Base-by-base conservation (phyloP, 129 eudicot species). In the Artemisia annua region DNA sequence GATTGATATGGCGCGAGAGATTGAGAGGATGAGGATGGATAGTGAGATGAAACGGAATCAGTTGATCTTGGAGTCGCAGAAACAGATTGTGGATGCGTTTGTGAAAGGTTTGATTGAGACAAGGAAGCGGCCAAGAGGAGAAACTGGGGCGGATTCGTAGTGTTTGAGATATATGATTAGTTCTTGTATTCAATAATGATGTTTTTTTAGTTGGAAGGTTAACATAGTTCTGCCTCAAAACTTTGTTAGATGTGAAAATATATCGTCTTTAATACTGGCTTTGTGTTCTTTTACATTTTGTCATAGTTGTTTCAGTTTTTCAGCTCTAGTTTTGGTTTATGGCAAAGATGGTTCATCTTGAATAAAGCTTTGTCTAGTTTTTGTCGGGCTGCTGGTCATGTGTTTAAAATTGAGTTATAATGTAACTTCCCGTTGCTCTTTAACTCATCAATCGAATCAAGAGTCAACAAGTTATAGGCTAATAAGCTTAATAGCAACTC, bases 21-120 rank as follows among this genome's bases (percentile, higher is more conserved):
- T 85, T 51, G 96, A 89, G 85, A 80, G 84, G 53, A 82, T 76
- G 79, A 62, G 96, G 44, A 87, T 87, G 87, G 96, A 92, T 58
- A 85, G 83, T 74, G 98, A 92, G 84, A 80, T 92, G 96, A 92
- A 89, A 67, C 81, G 96, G 7, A 92, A 88, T 68, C 85, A 87
- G 55, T 35, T 89, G 95, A 71, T 89, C 48, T 80, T 92, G 54
- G 91, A 89, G 61, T 89, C 95, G 1, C 95, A 92, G 78, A 84
- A 80, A 15, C 87, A 83, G 80, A 86, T 92, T 79, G 90, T 92
- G 64, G 96, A 87, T 69, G 90, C 96, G 16, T 82, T 92, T 46
- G 74, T 84, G 8, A 92, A 85, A 50, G 98, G 94, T 19, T 70
- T 90, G 76, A 14, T 85, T 12, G 90, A 89, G 63, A 67, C 52